Evolutionary conservation across 2,329 filamentous ascomycete genomes (phyloP).

Genomic region (Gaeumannomyces sp.): DNA sequence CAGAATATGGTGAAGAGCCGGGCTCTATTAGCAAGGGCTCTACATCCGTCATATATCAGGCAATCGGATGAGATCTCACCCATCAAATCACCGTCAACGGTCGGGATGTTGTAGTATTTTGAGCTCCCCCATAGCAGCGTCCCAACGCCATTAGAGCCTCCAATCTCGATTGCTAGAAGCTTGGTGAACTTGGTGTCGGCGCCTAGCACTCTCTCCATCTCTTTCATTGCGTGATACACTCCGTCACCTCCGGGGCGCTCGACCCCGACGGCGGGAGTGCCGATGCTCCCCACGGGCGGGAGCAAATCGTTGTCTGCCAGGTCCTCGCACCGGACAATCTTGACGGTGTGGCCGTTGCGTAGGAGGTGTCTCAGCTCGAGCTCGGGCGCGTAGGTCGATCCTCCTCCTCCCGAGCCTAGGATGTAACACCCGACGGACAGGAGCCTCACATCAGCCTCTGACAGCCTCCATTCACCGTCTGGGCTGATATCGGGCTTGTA

Average conservation of each 20-base stretch:
- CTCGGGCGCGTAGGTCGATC: constrained; percentile 45
- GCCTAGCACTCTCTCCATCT: constrained; percentile 40
- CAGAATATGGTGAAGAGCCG: neutral
- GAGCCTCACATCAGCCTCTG: constrained; percentile 51
- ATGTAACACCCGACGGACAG: constrained; percentile 55
- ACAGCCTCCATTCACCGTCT: constrained; percentile 50
- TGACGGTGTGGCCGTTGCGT: constrained; percentile 41
- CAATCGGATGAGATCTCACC: constrained; percentile 22
- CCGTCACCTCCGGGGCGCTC: constrained; percentile 28
- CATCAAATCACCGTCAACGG: constrained; percentile 52
- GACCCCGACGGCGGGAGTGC: constrained; percentile 53
- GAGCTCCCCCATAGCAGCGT: constrained; percentile 49
- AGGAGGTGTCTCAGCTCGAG: constrained; percentile 46
- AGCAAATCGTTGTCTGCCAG: constrained; percentile 45
- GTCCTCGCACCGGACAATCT: constrained; percentile 44
- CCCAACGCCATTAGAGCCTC: constrained; percentile 58
- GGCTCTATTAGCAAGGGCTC: neutral
- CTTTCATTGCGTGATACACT: constrained; percentile 6
- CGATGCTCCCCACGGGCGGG: constrained; percentile 50
- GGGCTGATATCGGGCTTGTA: constrained; percentile 43
- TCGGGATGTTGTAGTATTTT: constrained; percentile 41
- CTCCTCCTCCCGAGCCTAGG: constrained; percentile 55
- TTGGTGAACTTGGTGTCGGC: constrained; percentile 49
- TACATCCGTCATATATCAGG: no score
- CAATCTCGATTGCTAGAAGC: constrained; percentile 58